phyloP scores from a whole-genome alignment of 2,329 filamentous ascomycete genomes.

The Stachybotrys elegans region DNA sequence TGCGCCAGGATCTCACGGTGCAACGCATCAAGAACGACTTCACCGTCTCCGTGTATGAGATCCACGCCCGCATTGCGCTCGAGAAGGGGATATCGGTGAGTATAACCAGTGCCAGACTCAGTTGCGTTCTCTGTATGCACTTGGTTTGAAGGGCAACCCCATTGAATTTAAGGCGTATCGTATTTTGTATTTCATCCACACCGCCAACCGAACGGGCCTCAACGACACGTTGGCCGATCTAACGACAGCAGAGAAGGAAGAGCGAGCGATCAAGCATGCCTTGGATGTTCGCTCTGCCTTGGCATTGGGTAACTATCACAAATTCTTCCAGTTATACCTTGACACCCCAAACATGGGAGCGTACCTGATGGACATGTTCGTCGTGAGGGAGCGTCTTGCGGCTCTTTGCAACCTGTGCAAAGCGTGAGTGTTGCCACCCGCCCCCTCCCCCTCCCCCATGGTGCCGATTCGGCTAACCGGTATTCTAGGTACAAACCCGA shows the following conservation, averaged over 20 bases:
- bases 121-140: constrained; percentile 82
- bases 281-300: constrained; percentile 85
- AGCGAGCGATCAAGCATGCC: constrained; percentile 81
- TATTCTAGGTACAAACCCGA: constrained; percentile 78
- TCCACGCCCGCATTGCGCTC: constrained; percentile 92
- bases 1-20: constrained; percentile 96
- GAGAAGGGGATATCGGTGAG: constrained; percentile 99
- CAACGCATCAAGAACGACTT: constrained; percentile 97
- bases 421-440: constrained; percentile 61
- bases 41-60: constrained; percentile 94
- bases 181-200: constrained; percentile 99
- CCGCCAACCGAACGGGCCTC: constrained; percentile 94
- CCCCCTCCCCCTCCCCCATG: not conserved
- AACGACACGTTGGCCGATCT: constrained; percentile 98
- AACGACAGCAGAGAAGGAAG: constrained; percentile 92
- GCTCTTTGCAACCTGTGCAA: constrained; percentile 90
- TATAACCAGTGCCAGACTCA: constrained; percentile 99
- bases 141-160: constrained; percentile 81
- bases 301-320: constrained; percentile 93
- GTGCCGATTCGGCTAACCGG: constrained; percentile 45
- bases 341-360: constrained; percentile 95
- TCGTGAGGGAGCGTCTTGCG: constrained; percentile 84
- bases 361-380: constrained; percentile 99
- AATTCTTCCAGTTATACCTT: constrained; percentile 93
- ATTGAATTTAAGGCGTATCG: constrained; percentile 98